Evolutionary conservation across 805 yeast species (phyloP).

Genomic region (Wickerhamomyces hampshirensis): DNA sequence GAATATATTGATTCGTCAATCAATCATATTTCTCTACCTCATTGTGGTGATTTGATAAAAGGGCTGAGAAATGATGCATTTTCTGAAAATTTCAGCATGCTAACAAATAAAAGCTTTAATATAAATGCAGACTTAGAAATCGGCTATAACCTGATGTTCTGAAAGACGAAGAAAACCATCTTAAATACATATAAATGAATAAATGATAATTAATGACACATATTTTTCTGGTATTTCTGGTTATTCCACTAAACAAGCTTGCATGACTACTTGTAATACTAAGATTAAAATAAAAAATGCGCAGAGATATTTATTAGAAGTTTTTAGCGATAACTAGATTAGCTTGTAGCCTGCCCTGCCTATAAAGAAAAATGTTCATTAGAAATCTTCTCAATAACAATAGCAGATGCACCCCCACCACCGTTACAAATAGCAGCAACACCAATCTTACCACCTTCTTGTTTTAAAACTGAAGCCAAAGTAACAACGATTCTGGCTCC

Average conservation of each 20-base stretch:
- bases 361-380: constrained; percentile 21
- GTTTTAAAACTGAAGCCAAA: constrained; percentile 68
- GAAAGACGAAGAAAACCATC: background rate
- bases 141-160: background rate
- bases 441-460: constrained; percentile 86
- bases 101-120: constrained; percentile 9
- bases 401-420: constrained; percentile 98
- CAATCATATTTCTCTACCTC: background rate
- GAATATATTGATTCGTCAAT: too few species aligned
- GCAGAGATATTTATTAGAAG: too few species aligned
- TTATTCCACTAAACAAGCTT: too few species aligned
- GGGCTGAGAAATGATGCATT: constrained; percentile 1
- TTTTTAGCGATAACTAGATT: too few species aligned
- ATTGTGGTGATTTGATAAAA: background rate
- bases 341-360: too few species aligned
- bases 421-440: constrained; percentile 98
- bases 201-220: too few species aligned
- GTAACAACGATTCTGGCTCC: constrained; percentile 94
- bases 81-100: constrained; percentile 6
- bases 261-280: too few species aligned
- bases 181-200: constrained; percentile 1
- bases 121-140: constrained; percentile 5
- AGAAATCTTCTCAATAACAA: constrained; percentile 71
- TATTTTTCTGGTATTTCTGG: too few species aligned
- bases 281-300: too few species aligned